Conservation (phyloP, 495 filamentous ascomycete genomes). For the Ramalina intermedia region DNA sequence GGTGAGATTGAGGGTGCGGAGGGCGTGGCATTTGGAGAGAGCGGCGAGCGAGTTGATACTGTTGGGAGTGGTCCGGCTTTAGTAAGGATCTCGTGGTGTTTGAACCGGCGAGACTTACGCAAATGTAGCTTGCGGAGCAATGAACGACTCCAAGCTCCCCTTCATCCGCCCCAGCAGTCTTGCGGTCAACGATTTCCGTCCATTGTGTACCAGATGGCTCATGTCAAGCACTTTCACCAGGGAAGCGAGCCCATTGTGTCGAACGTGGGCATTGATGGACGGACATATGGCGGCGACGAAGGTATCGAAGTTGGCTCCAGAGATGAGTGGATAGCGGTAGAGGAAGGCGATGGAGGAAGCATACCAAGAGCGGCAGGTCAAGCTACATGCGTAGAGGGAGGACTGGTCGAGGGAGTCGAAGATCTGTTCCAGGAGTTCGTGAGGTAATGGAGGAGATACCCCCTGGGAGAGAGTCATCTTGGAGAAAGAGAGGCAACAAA, state of each 20-base stretch:
- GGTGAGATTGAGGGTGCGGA: constrained; percentile 43
- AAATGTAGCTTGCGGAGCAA: constrained; percentile 53
- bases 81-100: neutral
- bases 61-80: neutral
- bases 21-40: constrained; percentile 43
- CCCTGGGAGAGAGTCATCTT: too few relatives aligned
- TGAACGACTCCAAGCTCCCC: constrained; percentile 40
- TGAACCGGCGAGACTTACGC: constrained; percentile 22
- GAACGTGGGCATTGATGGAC: constrained; percentile 39
- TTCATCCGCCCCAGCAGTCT: constrained; percentile 47
- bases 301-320: constrained; percentile 37
- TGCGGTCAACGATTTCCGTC: constrained; percentile 48
- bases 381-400: constrained; percentile 37
- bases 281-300: constrained; percentile 54
- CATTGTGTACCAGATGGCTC: constrained; percentile 46
- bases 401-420: constrained; percentile 17
- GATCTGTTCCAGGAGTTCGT: constrained; percentile 37
- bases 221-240: constrained; percentile 46
- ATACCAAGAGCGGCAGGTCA: constrained; percentile 54
- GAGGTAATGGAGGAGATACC: constrained; percentile 13
- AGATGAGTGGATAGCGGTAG: constrained; percentile 38
- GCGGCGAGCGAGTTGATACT: constrained; percentile 48
- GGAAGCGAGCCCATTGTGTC: constrained; percentile 36
- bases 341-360: constrained; percentile 37
- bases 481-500: too few relatives aligned